phyloP scores from a whole-genome alignment of 2,329 filamentous ascomycete species.

The Xylaria sp. region DNA sequence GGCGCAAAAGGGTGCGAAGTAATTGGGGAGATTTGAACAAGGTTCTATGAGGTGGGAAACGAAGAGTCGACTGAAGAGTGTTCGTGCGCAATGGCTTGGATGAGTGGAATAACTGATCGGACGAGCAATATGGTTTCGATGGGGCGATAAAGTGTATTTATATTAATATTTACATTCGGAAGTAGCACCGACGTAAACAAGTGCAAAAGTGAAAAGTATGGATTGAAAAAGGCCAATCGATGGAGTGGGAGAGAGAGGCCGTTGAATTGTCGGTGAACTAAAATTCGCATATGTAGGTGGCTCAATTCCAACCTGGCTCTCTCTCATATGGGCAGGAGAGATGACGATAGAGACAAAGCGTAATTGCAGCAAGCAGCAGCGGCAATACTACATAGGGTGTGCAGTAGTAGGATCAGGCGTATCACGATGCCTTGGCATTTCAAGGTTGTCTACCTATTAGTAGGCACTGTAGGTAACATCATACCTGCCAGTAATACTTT shows the following conservation, averaged over 20 bases:
- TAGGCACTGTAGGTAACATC: no score
- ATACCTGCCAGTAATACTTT: no score
- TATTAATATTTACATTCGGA: neutral
- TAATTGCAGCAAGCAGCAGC: neutral
- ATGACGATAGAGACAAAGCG: slow-evolving; percentile 14
- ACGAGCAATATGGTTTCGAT: neutral
- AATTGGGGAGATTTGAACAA: neutral
- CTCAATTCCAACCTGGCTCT: neutral
- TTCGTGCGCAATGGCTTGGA: neutral
- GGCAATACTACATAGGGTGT: neutral
- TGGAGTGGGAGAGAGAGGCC: neutral
- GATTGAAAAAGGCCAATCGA: neutral
- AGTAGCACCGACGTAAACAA: neutral
- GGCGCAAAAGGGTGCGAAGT: neutral
- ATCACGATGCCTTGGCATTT: neutral
- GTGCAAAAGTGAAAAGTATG: neutral
- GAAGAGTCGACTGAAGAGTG: neutral
- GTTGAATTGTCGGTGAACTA: slow-evolving; percentile 14
- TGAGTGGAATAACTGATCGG: neutral
- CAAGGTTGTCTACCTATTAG: no score
- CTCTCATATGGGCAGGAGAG: neutral
- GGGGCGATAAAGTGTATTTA: slow-evolving; percentile 2
- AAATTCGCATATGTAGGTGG: slow-evolving; percentile 1
- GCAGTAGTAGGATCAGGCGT: neutral
- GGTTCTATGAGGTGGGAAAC: neutral